Base-by-base conservation (phyloP, 192 early-diverging fungal species). In the Entophlyctis helioformis region DNA sequence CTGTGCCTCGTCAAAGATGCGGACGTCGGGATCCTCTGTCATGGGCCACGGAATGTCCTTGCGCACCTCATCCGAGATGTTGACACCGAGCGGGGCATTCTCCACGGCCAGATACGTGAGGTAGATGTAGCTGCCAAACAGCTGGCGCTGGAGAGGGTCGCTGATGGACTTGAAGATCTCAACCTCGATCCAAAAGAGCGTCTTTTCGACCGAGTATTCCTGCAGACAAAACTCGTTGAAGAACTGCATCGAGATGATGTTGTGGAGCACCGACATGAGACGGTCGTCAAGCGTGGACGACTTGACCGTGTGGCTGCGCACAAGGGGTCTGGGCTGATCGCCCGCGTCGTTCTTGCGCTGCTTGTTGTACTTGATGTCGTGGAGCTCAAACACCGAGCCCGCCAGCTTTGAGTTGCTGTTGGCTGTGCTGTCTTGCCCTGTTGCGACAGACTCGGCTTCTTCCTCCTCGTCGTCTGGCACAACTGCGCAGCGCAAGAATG, bases 161-260 rank as follows among this genome's bases (percentile, higher is more conserved):
- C 39, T 44, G 32, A 41, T 49, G 4, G 62, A 52, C 24, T 78
- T 64, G 54, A 87, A 85, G 1, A 84, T 59, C 57, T 92, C 89
- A 8, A 88, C 82, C 41, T 89, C 87, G 37, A 92, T 46, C 59
- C 84, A 86, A 62, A 92, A 90, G 39, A 89, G 56, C 15, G 87
- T 50, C 26, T 83, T 76, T 57, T 92, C 87, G 35, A 89, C 69
- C 1, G 80, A 73, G 59, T 81, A 83, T 58, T 92, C 86, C 34
- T 67, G 65, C 39, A 79, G 46, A 50, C 75, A 72, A 44, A 82
- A 84, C 47, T 77, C 68, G 31, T 44, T 55, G 41, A 68, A 66
- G 45, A 45, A 65, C 32, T 44, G 32, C 32, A 72, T 19, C 0
- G 55, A 42, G 18, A 57, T 11, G 28, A 39, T 67, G 57, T 63